These are phyloP conservation scores for Suillus placidus DNA, from an alignment of 768 basidiomycete genomes.

Conservation along the genomic window DNA sequence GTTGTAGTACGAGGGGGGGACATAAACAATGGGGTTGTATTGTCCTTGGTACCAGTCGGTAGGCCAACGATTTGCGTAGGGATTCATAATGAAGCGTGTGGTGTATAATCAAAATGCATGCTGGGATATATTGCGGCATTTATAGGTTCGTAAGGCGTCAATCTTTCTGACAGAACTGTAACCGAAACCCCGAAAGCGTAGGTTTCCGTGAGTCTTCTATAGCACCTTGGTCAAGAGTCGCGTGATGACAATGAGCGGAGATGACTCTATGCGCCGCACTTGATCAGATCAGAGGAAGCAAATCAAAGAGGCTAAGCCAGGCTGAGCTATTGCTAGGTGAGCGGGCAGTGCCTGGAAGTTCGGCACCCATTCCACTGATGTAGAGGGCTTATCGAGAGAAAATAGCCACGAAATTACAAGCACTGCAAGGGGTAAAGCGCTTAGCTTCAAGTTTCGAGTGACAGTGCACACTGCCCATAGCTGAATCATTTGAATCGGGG, in stretches of 20 bases:
- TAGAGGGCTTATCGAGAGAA: neutral
- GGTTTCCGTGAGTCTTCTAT: neutral
- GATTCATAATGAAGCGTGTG: slow-evolving; percentile 23
- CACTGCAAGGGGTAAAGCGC: neutral
- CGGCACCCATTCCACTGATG: neutral
- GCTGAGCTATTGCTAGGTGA: neutral
- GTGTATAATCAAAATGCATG: neutral
- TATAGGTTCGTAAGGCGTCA: slow-evolving; percentile 10
- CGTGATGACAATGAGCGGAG: neutral
- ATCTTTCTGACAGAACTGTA: neutral
- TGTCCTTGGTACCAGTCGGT: slow-evolving; percentile 25
- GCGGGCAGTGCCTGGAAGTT: neutral
- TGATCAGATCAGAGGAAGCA: neutral
- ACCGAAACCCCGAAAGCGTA: slow-evolving; percentile 1
- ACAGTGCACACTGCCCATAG: neutral
- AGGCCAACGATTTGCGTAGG: slow-evolving; percentile 22
- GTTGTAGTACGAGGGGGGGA: slow-evolving; percentile 22
- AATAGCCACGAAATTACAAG: neutral
- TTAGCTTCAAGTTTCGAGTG: neutral
- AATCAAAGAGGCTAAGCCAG: neutral
- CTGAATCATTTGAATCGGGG: neutral
- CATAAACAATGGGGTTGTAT: slow-evolving; percentile 35
- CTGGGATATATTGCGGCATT: slow-evolving; percentile 11
- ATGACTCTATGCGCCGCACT: neutral
- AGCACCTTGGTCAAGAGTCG: neutral